phyloP scores from a whole-genome alignment of 495 filamentous ascomycete genomes.

The Podospora anserina region DNA sequence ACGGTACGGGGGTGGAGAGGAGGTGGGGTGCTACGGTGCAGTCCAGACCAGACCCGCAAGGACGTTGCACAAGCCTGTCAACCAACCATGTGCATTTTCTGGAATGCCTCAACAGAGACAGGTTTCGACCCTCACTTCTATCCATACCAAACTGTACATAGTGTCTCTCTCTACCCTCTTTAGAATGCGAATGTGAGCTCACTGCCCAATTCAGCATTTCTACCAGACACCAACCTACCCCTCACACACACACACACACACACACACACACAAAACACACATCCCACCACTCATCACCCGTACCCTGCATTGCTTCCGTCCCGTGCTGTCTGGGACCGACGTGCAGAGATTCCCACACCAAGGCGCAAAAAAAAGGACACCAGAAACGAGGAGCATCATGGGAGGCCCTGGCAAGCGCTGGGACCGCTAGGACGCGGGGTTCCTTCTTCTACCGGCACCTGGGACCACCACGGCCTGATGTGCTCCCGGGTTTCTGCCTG shows the following conservation, averaged over 20 bases:
- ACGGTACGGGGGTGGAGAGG: background rate
- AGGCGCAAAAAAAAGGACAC: background rate
- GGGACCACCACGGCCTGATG: slow-evolving; percentile 15
- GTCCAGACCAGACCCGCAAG: background rate
- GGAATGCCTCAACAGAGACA: slow-evolving; percentile 2
- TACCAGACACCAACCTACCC: background rate
- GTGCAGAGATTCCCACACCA: background rate
- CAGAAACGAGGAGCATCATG: background rate
- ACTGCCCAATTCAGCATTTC: background rate
- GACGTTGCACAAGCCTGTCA: slow-evolving; percentile 11
- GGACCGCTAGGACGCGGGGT: slow-evolving; percentile 14
- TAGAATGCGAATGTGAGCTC: background rate
- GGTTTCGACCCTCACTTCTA: too few relatives aligned
- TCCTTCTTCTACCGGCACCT: background rate
- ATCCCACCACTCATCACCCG: background rate
- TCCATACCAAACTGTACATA: too few relatives aligned
- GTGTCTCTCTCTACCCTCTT: background rate
- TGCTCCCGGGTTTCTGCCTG: background rate
- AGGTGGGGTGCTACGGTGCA: background rate
- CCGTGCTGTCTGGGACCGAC: background rate
- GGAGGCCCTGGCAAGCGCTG: slow-evolving; percentile 4
- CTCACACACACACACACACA: background rate
- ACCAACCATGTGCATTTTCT: slow-evolving; percentile 11
- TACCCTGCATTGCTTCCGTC: background rate
- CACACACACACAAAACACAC: background rate